Conservation (phyloP, 2,329 filamentous ascomycete species). For the Pestalotiopsis sp. region DNA sequence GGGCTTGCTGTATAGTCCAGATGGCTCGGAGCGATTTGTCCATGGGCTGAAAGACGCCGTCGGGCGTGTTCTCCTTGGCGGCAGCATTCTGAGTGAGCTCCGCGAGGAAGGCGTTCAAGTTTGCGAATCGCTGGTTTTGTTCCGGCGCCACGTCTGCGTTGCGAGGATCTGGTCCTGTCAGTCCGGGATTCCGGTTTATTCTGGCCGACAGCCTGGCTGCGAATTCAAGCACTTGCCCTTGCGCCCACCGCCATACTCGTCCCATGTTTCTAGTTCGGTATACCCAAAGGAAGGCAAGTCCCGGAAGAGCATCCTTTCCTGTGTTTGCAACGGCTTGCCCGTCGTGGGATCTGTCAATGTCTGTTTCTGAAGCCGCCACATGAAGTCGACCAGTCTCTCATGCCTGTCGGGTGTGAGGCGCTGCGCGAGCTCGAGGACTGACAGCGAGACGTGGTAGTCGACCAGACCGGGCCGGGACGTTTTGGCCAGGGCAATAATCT, state of each 20-base stretch:
- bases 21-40: background rate
- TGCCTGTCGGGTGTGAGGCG: background rate
- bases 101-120: constrained; percentile 4
- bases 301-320: background rate
- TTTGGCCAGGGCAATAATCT: background rate
- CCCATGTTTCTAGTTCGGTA: background rate
- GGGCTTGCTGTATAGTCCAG: background rate
- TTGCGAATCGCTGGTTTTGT: background rate
- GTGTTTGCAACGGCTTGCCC: background rate
- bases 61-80: background rate
- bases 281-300: constrained; percentile 9
- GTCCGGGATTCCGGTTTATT: background rate
- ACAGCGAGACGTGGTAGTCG: constrained; percentile 3
- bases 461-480: background rate
- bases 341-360: background rate
- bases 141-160: background rate
- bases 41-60: background rate
- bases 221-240: background rate
- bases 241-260: background rate
- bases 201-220: background rate
- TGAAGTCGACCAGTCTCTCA: background rate
- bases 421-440: background rate
- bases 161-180: background rate
- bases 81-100: constrained; percentile 1
- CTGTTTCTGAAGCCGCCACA: background rate